A percentile compares a stretch with the other conserved stretches of the same genome.
Evolutionary conservation across 139 green algal genomes (phyloP).

Genomic region (Tetraselmis striata): DNA sequence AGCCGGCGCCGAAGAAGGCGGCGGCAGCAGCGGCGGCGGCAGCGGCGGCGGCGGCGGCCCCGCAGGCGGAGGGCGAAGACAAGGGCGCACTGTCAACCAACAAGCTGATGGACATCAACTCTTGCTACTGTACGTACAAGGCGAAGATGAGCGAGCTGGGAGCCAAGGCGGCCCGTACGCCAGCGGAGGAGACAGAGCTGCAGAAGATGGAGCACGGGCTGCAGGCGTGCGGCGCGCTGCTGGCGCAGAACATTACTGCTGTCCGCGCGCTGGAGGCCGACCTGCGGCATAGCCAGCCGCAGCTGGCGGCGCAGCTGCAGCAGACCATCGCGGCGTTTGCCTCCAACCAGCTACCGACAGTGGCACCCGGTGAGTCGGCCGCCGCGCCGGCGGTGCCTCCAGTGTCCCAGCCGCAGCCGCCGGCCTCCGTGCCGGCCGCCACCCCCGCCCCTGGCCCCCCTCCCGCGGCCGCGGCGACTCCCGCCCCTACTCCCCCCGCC

Average conservation of each 20-base stretch:
- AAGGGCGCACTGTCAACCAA: background rate
- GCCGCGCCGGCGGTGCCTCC: too few relatives aligned
- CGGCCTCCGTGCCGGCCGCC: background rate
- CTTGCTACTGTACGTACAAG: background rate
- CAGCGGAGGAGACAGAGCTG: background rate
- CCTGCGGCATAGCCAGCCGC: background rate
- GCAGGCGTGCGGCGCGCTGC: background rate
- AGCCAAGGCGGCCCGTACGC: background rate
- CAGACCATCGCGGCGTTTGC: background rate
- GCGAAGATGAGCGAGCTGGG: background rate
- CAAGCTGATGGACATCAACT: background rate
- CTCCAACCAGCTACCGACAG: background rate
- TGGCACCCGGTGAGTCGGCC: too few relatives aligned
- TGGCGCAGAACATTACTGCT: background rate
- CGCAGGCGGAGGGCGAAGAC: too few relatives aligned
- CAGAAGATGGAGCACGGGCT: background rate
- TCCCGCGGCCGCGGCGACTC: background rate
- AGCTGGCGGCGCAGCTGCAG: background rate
- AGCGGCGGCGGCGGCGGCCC: too few relatives aligned
- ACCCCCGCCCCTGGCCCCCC: too few relatives aligned
- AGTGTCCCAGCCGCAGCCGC: background rate
- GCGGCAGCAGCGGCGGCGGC: background rate
- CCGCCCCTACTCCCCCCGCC: background rate
- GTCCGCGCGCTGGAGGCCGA: background rate
- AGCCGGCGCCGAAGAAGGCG: background rate